Evolutionary conservation across 2,329 filamentous ascomycete genomes (phyloP), one percentile per base, ranked within the genome.

Genomic region (Talaromyces sp.): DNA sequence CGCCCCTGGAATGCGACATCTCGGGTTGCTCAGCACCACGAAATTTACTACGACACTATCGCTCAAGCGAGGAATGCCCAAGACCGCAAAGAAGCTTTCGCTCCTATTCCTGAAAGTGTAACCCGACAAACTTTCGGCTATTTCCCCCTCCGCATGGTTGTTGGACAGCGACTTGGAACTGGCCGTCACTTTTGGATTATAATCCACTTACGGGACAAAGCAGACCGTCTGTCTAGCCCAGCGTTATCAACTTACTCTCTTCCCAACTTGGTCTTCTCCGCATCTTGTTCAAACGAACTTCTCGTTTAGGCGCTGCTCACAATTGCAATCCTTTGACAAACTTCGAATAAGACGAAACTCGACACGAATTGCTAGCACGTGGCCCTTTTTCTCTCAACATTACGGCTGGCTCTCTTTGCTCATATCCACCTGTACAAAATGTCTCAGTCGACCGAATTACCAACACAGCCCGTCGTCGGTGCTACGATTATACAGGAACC

Each of bases 391-490:
- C 13, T 22, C 31, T 56, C n/a, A 6, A 25, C 6, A 6, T 17
- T n/a, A 25, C 52, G 33, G n/a, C 49, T 37, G n/a, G 19, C 31
- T 37, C 33, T 56, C 37, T 25, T 31, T 39, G n/a, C 49, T 52
- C 2, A 33, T 37, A 47, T 35, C 27, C 50, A 27, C 17, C 19
- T 31, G 15, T 54, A 35, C 50, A 57, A 35, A 41, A 63, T 64
- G 65, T 56, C 41, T 31, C 61, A 57, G 58, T 15, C 57, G 35
- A 25, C 56, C 35, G 43, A 63, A 54, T 41, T 66, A 57, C 65
- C 65, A 27, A 27, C 61, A 49, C 56, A 50, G 19, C 47, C 65
- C 8, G 61, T 61, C 49, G 56, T 66, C 15, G 65, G 65, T 5
- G 65, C 57, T n/a, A 64, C 37, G 31, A 39, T 66, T 35, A 56